Base-by-base conservation (phyloP, 163 green algal species). In the Scenedesmus sp. region DNA sequence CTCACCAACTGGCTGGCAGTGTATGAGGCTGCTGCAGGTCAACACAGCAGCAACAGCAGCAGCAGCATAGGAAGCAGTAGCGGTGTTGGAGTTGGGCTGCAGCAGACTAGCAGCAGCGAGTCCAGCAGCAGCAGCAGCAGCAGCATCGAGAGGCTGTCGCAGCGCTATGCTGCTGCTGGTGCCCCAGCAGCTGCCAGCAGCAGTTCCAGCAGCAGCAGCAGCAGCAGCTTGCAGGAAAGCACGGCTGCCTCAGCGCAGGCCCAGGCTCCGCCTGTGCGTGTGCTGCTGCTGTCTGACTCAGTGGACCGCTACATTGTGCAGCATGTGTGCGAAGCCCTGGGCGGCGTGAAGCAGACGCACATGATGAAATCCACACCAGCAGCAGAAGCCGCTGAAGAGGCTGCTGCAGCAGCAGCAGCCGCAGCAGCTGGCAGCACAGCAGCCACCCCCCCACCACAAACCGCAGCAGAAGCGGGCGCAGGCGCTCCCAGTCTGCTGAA, bases 281-380 rank as follows among this genome's bases (percentile, higher is more conserved):
- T 93, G 8, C 76, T 93, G 76, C 77, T 91, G 76, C 90, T 93
- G 85, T 93, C 90, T 20, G 90, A 93, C 55, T 93, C 90, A 56
- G 90, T 93, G 1, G 90, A 93, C 82, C 20, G 90, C 4, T 93
- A 86, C 90, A 88, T 93, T 34, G 62, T 91, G 15, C 46, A 84
- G 76, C 86, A 93, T 76, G 84, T 89, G 52, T 93, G 90, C 56
- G 85, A 91, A 5, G 15, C 56, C 8, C 81, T 93, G 10, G 77
- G 79, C 23, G 90, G 90, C n/a, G 34, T n/a, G 6, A 91, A 91
- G 54, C 59, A 91, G 7, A 90, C 90, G 8, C 74, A 88, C 82
- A 77, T 20, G 55, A 85, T 93, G 83, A 59, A 85, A 18, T 56
- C 74, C 6, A 92, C 62, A 4, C 23, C 64, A 54, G 64, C 56